A percentile compares a stretch with the other conserved stretches of the same genome.
Conservation (phyloP, 1,284 basidiomycete species). For the Fomes fomentarius region DNA sequence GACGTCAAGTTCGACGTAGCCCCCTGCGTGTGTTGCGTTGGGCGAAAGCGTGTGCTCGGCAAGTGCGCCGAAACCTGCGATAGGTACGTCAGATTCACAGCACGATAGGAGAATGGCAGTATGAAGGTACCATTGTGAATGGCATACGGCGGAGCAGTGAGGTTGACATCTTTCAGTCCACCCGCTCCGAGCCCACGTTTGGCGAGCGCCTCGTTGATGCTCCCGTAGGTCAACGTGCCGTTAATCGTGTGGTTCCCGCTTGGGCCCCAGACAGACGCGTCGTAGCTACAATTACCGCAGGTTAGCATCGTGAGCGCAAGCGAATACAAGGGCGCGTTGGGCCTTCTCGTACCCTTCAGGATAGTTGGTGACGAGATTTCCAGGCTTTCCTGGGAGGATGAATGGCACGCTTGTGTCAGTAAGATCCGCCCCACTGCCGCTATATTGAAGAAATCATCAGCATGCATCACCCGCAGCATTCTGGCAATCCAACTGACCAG, state of each 20-base stretch:
- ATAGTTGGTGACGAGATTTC: constrained; percentile 51
- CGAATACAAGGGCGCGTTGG: neutral
- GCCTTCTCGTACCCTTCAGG: constrained; percentile 58
- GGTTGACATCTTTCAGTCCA: constrained; percentile 45
- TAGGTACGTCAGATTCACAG: neutral
- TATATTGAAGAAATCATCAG: constrained; percentile 6
- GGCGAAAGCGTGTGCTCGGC: constrained; percentile 56
- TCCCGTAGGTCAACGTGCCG: constrained; percentile 58
- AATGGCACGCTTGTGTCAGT: constrained; percentile 51
- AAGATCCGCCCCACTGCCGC: constrained; percentile 57
- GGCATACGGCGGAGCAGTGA: constrained; percentile 66
- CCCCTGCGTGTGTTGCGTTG: constrained; percentile 62
- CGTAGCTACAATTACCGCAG: constrained; percentile 49
- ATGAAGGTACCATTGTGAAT: constrained; percentile 63
- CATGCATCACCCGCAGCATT: too few species aligned
- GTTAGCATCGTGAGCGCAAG: constrained; percentile 1
- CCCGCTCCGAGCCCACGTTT: constrained; percentile 45
- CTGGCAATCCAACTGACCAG: constrained; percentile 45
- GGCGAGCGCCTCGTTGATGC: constrained; percentile 39
- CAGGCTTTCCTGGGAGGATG: constrained; percentile 55
- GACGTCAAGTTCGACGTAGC: constrained; percentile 58
- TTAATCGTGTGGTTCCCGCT: constrained; percentile 79
- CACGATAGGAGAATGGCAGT: constrained; percentile 7
- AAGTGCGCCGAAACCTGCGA: constrained; percentile 47
- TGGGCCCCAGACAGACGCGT: constrained; percentile 60